These are phyloP conservation scores for Nemophila menziesii DNA, from an alignment of 257 asterid species.

Conservation along the genomic window DNA sequence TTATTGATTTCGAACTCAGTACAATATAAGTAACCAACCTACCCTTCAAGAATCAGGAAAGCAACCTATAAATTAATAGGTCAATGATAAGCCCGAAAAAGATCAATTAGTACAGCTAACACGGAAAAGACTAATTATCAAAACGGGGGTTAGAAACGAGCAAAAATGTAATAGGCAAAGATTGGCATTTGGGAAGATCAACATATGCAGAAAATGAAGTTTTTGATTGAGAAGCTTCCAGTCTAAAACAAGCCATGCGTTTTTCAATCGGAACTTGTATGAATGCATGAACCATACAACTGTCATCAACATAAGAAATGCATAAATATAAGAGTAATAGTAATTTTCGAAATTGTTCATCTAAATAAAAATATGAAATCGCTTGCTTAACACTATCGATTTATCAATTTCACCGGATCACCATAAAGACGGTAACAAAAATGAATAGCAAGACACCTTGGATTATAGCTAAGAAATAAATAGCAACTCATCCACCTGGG, in stretches of 20 bases:
- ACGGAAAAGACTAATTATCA: too few species aligned
- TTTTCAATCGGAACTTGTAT: conserved; percentile 50
- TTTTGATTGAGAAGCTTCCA: conserved; percentile 42
- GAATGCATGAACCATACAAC: conserved; percentile 60
- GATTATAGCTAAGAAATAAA: conserved; percentile 43
- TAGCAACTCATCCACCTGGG: conserved; percentile 57
- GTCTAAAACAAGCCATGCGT: conserved; percentile 53
- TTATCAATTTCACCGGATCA: too few species aligned
- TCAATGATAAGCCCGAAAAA: neutral
- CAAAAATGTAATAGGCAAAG: neutral
- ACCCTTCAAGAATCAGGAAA: too few species aligned
- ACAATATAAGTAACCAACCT: too few species aligned
- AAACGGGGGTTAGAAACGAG: neutral
- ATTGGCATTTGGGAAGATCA: conserved; percentile 48
- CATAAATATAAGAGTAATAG: too few species aligned
- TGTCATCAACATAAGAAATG: too few species aligned
- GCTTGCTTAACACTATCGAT: too few species aligned
- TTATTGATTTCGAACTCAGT: too few species aligned
- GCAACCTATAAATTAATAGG: conserved; percentile 1
- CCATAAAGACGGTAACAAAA: too few species aligned
- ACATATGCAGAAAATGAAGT: conserved; percentile 45
- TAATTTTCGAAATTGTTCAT: too few species aligned
- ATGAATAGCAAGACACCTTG: too few species aligned
- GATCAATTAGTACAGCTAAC: conserved; percentile 1
- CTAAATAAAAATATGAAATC: too few species aligned